phyloP scores from a whole-genome alignment of 106 monocot species.

The Allium cepa region DNA sequence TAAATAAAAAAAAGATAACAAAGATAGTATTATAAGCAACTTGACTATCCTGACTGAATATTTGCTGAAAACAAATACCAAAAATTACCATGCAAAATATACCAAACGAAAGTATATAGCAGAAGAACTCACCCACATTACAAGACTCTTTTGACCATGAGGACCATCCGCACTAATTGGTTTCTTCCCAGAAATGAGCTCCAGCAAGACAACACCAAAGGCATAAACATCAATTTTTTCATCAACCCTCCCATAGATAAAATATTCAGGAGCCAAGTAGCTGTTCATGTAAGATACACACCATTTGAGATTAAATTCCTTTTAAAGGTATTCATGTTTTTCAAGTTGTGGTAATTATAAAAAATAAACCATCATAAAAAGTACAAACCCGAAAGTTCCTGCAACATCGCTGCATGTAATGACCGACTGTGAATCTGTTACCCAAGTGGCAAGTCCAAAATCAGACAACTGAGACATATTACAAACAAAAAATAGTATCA shows the following conservation, averaged over 20 bases:
- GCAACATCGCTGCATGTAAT: slow-evolving; percentile 58
- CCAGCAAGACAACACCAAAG: slow-evolving; percentile 89
- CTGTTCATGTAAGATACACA: slow-evolving; percentile 17
- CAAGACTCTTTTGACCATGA: slow-evolving; percentile 66
- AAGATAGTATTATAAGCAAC: not conserved
- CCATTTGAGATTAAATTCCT: not conserved
- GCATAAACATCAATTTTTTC: slow-evolving; percentile 94
- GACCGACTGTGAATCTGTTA: slow-evolving; percentile 37
- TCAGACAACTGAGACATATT: slow-evolving; percentile 60
- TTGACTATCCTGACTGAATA: not conserved
- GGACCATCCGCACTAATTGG: slow-evolving; percentile 47
- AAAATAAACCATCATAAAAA: not conserved
- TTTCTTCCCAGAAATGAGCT: slow-evolving; percentile 86
- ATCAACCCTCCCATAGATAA: slow-evolving; percentile 81
- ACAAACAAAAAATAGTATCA: not conserved
- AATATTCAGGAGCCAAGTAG: slow-evolving; percentile 92
- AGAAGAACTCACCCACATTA: slow-evolving; percentile 64
- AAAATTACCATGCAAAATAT: not conserved
- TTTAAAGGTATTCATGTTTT: not conserved
- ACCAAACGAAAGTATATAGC: not conserved
- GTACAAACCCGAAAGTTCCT: slow-evolving; percentile 86
- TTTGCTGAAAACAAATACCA: not conserved
- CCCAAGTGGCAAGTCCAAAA: slow-evolving; percentile 75
- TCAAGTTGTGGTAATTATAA: not conserved
- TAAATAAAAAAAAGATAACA: not conserved